phyloP scores from a whole-genome alignment of 306 rosid genomes.

The Vigna reflexopilosa region DNA sequence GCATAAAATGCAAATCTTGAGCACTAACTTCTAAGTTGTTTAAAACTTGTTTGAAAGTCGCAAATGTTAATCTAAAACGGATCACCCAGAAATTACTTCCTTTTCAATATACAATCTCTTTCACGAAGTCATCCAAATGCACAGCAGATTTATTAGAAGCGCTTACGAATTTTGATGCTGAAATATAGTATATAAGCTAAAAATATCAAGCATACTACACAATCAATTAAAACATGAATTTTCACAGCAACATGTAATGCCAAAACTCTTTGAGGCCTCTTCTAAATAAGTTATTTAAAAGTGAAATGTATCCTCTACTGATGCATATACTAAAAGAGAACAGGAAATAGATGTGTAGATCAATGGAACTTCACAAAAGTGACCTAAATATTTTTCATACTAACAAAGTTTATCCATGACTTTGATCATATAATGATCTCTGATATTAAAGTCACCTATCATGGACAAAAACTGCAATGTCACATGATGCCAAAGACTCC shows the following conservation, averaged over 20 bases:
- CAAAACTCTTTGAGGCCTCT: not conserved
- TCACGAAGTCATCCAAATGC: constrained; percentile 28
- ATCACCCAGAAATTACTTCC: constrained; percentile 1
- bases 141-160: constrained; percentile 16
- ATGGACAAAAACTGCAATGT: constrained; percentile 86
- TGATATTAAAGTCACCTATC: constrained; percentile 67
- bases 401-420: not conserved
- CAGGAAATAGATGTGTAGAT: not conserved
- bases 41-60: not conserved
- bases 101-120: constrained; percentile 16
- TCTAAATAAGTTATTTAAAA: not conserved
- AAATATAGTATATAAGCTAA: constrained; percentile 13
- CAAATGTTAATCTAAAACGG: not conserved
- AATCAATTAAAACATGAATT: not conserved
- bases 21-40: not conserved
- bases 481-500: constrained; percentile 95
- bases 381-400: too few species aligned
- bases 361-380: constrained; percentile 19
- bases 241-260: constrained; percentile 14
- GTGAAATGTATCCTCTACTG: constrained; percentile 15
- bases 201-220: constrained; percentile 10
- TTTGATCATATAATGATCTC: constrained; percentile 5
- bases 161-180: constrained; percentile 20
- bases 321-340: constrained; percentile 7
- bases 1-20: not conserved